Base-by-base conservation (phyloP, 2,329 filamentous ascomycete species). In the Albophoma yamanashiensis region DNA sequence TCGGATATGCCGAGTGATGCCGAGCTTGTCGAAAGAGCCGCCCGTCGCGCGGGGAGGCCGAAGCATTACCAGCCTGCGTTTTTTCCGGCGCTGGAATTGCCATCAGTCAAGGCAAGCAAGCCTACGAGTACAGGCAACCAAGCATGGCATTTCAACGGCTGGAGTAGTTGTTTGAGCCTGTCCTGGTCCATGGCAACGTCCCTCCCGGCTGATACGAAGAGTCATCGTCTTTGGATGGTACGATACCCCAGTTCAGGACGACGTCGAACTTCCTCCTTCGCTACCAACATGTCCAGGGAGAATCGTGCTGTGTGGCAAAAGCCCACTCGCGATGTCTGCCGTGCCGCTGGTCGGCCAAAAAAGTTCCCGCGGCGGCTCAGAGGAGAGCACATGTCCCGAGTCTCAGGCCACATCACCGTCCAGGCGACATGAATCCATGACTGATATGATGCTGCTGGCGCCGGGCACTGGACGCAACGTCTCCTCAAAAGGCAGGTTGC, bases 401-500 rank as follows among this genome's bases (percentile, higher is more conserved):
- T 36, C 47, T 55, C 50, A 12, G 27, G 47, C 17, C 47, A 34
- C 27, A 53, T 53, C 47, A n/a, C 47, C 15, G 27, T 7, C 20
- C 31, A n/a, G 31, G 50, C 14, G 31, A 22, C 7, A 53, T 56
- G 55, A 56, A 56, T 56, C 36, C 55, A 40, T 20, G 50, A 36
- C 17, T 36, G 50, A 36, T 6, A 36, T 40, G 36, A 56, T 40
- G 22, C n/a, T 42, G 58, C 53, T 59, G 58, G 52, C 58, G 52
- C 56, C 52, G 58, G 58, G 60, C 61, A 56, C 56, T 53, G 58
- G 58, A 59, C 61, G 58, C 56, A 59, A 55, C 56, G 36, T 56
- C 47, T 22, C 42, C 59, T 59, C 56, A 39, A 59, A 45, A 56
- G 58, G 58, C 57, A 58, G 55, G 60, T 60, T 58, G 55, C 58